A percentile compares a stretch with the other conserved stretches of the same genome.
These are phyloP conservation scores for Leptosphaerulina australis DNA, from an alignment of 2,329 filamentous ascomycete species.

Conservation along the genomic window DNA sequence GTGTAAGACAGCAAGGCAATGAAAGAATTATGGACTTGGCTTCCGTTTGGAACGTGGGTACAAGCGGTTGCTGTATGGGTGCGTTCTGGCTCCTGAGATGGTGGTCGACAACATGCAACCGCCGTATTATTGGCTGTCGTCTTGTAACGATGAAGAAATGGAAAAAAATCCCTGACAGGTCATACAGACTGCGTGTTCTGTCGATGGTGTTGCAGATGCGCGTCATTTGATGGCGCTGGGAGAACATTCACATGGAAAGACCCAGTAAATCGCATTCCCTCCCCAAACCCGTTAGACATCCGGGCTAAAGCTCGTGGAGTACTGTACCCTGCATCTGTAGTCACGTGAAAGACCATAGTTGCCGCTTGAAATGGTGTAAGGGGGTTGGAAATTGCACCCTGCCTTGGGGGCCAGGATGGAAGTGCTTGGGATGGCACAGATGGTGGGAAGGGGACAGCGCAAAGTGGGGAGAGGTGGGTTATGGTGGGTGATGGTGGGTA, in stretches of 20 bases:
- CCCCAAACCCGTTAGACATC: slow-evolving; percentile 15
- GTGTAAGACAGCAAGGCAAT: slow-evolving; percentile 6
- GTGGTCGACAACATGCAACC: slow-evolving; percentile 3
- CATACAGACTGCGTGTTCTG: slow-evolving; percentile 4
- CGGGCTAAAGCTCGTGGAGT: slow-evolving; percentile 3
- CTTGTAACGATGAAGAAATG: not conserved
- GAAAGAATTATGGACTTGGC: slow-evolving; percentile 19
- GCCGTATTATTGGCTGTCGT: slow-evolving; percentile 3
- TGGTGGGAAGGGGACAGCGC: slow-evolving; percentile 12
- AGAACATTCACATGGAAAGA: slow-evolving; percentile 10
- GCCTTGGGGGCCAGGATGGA: slow-evolving; percentile 7
- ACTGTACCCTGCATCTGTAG: slow-evolving; percentile 2
- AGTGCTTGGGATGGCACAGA: slow-evolving; percentile 3
- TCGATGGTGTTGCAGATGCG: slow-evolving; percentile 11
- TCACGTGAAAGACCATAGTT: slow-evolving; percentile 10
- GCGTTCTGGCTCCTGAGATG: not conserved
- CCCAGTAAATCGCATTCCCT: slow-evolving; percentile 19
- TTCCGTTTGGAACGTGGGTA: slow-evolving; percentile 8
- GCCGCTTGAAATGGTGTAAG: slow-evolving; percentile 5
- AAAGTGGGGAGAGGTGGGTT: slow-evolving; percentile 17
- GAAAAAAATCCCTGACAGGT: slow-evolving; percentile 1
- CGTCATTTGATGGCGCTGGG: slow-evolving; percentile 11
- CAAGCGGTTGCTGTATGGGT: not conserved
- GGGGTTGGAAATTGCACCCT: slow-evolving; percentile 6
- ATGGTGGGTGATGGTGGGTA: slow-evolving; percentile 16